Percentiles rank a stretch among this genome's conserved stretches.
Conservation (phyloP, 495 filamentous ascomycete species). For the Beverwykella pulmonaria region DNA sequence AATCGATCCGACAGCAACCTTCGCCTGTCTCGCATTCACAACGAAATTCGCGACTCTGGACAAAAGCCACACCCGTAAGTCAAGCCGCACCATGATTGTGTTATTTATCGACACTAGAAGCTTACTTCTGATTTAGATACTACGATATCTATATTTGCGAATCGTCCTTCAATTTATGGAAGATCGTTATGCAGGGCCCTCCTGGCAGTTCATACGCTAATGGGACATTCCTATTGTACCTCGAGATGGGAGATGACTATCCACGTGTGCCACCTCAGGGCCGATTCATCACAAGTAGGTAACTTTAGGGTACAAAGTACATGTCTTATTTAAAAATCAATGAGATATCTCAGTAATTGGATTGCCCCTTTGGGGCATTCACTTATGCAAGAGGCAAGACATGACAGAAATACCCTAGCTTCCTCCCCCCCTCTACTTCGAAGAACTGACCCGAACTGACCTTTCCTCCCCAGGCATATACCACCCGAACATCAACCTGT, state of each 20-base stretch:
- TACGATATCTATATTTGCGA: constrained; percentile 44
- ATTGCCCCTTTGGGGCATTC: too few relatives aligned
- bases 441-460: too few relatives aligned
- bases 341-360: too few relatives aligned
- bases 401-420: too few relatives aligned
- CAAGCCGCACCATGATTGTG: too few relatives aligned
- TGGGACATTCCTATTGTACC: constrained; percentile 40
- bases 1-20: constrained; percentile 22
- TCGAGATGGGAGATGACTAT: constrained; percentile 39
- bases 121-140: neutral
- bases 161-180: constrained; percentile 42
- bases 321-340: too few relatives aligned
- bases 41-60: constrained; percentile 39
- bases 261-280: constrained; percentile 29
- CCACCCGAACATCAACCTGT: constrained; percentile 92
- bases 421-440: too few relatives aligned
- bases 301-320: too few relatives aligned
- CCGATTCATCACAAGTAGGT: constrained; percentile 81
- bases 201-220: constrained; percentile 34
- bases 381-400: too few relatives aligned
- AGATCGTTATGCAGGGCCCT: constrained; percentile 44
- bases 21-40: constrained; percentile 24
- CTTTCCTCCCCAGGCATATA: too few relatives aligned
- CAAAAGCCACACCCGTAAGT: constrained; percentile 10
- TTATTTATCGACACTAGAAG: too few relatives aligned